A percentile compares a stretch with the other conserved stretches of the same genome.
Conservation (phyloP, 306 rosid genomes). For the Comarum palustre region DNA sequence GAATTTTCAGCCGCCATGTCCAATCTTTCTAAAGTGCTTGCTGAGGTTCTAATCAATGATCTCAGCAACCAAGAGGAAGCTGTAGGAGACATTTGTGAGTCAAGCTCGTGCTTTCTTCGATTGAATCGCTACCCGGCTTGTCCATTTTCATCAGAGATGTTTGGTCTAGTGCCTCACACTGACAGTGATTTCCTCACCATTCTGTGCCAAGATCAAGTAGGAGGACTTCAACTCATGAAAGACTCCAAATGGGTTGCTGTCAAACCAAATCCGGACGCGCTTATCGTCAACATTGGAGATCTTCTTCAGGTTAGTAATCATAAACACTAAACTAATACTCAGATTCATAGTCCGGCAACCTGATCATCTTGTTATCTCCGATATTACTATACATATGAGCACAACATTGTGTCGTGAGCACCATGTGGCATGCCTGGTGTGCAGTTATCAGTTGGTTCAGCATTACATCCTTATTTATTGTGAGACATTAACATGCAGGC, state of each 20-base stretch:
- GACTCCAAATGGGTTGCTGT: slow-evolving; percentile 86
- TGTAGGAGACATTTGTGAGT: slow-evolving; percentile 56
- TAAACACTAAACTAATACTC: neutral
- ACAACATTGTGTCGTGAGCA: neutral
- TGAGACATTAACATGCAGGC: slow-evolving; percentile 9
- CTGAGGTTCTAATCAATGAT: slow-evolving; percentile 61
- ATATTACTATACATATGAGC: neutral
- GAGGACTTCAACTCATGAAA: slow-evolving; percentile 92
- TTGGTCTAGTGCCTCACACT: slow-evolving; percentile 85
- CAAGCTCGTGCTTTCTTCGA: slow-evolving; percentile 76
- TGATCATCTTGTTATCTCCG: slow-evolving; percentile 3
- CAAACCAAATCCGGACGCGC: slow-evolving; percentile 78
- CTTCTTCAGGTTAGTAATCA: slow-evolving; percentile 69
- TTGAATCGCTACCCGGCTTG: slow-evolving; percentile 78
- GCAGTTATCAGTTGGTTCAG: slow-evolving; percentile 10
- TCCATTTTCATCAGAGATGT: slow-evolving; percentile 48
- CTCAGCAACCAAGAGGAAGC: slow-evolving; percentile 52
- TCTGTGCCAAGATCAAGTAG: slow-evolving; percentile 77
- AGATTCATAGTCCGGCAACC: slow-evolving; percentile 10
- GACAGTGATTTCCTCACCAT: slow-evolving; percentile 91
- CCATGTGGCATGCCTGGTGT: slow-evolving; percentile 8
- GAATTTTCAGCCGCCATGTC: slow-evolving; percentile 75
- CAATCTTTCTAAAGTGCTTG: slow-evolving; percentile 55
- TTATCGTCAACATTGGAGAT: slow-evolving; percentile 84
- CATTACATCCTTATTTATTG: neutral